Base-by-base conservation (phyloP, 306 rosid species). In the Trifolium pratense region DNA sequence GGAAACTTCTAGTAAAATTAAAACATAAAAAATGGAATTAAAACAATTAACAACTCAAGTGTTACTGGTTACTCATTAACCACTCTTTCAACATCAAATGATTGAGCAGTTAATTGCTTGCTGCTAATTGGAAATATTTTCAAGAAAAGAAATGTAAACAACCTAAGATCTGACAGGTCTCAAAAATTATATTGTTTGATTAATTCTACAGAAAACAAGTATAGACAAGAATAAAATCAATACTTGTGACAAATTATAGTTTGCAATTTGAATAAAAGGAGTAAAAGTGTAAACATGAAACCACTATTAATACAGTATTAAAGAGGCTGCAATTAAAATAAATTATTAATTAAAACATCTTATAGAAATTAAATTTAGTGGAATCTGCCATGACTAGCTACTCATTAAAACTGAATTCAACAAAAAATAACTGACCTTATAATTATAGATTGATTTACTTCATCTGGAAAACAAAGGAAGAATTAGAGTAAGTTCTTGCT, bases 401-500 rank as follows among this genome's bases (percentile, higher is more conserved):
- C 59, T 52, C 15, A 68, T 7, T 16, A 65, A 70, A 26, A 40
- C n/a, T 59, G 34, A 42, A 75, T 43, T 45, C 1, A 39, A 39
- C 51, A 66, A 48, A 55, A 17, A 14, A 15, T 23, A 61, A 86
- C 90, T 80, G 58, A 89, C 97, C 97, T 89, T 91, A 93, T 90
- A 53, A 93, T 89, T 73, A 93, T 90, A 16, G 97, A 93, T 70
- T 93, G 98, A 84, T 93, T 93, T 71, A 90, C 93, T 91, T 93
- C 97, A 85, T 90, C 97, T 93, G 97, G 60, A 79, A 87, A 77
- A 48, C 68, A 64, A 80, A 78, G 21, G 45, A 66, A 62, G 63
- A 68, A 34, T 7, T 6, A n/a, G n/a, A n/a, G n/a, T n/a, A n/a
- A n/a, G n/a, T n/a, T n/a, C n/a, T n/a, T n/a, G n/a, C 56, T 32